A percentile compares a stretch with the other conserved stretches of the same genome.
phyloP scores from a whole-genome alignment of 306 rosid genomes.

The Casuarina cunninghamiana region DNA sequence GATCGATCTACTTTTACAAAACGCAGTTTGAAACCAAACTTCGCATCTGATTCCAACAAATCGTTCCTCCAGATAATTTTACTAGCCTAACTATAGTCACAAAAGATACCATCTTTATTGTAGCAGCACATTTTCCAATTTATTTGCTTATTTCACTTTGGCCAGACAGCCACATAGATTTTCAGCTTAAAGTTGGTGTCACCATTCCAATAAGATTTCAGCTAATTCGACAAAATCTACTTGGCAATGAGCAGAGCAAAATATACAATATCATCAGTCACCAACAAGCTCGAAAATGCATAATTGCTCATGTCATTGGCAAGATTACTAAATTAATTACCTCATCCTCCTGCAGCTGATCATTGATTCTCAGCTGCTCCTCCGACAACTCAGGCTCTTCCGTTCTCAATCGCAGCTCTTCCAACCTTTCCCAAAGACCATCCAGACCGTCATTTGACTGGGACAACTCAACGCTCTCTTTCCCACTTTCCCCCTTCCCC shows the following conservation, averaged over 20 bases:
- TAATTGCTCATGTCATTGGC: neutral
- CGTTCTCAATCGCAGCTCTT: conserved; percentile 30
- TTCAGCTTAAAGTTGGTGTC: neutral
- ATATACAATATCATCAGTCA: neutral
- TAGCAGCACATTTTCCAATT: too few species aligned
- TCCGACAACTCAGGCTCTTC: conserved; percentile 56
- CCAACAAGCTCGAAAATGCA: neutral
- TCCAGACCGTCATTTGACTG: conserved; percentile 32
- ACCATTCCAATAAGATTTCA: neutral
- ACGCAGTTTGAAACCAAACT: too few species aligned
- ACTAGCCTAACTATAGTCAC: too few species aligned
- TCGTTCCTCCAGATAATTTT: too few species aligned
- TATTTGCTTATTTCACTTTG: neutral
- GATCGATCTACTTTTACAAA: too few species aligned
- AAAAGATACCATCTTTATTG: too few species aligned
- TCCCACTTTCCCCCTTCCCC: conserved; percentile 5
- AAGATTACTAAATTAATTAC: conserved; percentile 28
- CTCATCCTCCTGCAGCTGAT: conserved; percentile 85
- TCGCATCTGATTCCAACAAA: too few species aligned
- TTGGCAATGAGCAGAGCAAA: neutral
- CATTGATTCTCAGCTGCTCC: conserved; percentile 60
- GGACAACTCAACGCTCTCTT: conserved; percentile 11
- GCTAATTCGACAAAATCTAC: neutral
- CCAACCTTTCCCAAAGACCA: conserved; percentile 41
- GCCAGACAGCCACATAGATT: neutral